Evolutionary conservation across 208 protist species (phyloP), one percentile per base, ranked within the genome.

Genomic region (Wallacemonas sp.): DNA sequence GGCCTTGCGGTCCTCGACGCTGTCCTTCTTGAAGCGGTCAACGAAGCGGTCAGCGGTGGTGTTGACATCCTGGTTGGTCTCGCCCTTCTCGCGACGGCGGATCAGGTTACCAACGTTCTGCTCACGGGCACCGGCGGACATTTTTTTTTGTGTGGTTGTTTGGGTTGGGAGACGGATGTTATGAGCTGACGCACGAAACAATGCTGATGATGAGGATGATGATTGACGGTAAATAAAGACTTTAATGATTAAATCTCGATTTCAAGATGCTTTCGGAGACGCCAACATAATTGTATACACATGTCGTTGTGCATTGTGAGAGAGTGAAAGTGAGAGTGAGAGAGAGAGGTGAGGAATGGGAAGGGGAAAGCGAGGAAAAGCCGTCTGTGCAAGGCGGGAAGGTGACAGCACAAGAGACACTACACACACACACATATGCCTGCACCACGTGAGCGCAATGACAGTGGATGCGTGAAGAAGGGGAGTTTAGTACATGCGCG

Each of bases 11-110:
- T 85, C 79, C 21, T 80, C 72, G 19, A 83, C 63, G 38, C 72
- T 79, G 33, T 68, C 85, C 65, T 87, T 88, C 34, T 90, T 79
- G 69, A 90, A 96, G 67, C 88, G 88, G 61, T 91, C 76, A 52
- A 80, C 78, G 63, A 93, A 92, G 72, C 87, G 87, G 63, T 86
- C 80, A 27, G 90, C 90, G 41, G 85, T 81, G 32, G 76, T 73
- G 65, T 55, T 66, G 44, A 90, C 68, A 41, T 96, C 80, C 32
- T 71, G 65, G 64, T 93, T 90, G 26, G 33, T 55, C 30, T 87
- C 79, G 19, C 61, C 70, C 32, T 63, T 60, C n/a, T 74, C 63
- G 57, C 83, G 85, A 30, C 74, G 72, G 65, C 88, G 87, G 41
- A 88, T 65, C 8, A 92, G 70, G 69, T 92, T 84, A 23, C 62